Evolutionary conservation across 2,329 filamentous ascomycete species (phyloP), one percentile per base, ranked within the genome.

Genomic region (Arthrobotrys iridis): DNA sequence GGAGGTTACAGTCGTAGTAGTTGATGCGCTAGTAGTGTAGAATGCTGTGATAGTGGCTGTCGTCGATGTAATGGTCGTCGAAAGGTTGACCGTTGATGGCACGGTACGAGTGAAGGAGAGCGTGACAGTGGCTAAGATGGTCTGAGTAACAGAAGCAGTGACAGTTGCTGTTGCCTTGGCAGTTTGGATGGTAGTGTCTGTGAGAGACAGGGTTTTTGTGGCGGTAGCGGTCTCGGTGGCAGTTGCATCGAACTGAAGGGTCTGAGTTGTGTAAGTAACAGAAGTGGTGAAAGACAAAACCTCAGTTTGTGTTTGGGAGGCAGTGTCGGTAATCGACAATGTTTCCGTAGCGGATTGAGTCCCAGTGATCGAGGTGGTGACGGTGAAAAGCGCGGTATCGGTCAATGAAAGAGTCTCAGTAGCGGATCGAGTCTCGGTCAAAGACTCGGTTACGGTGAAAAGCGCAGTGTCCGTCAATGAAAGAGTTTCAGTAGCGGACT

Each of bases 101-200:
- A 68, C 52, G 18, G 64, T 68, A 6, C 15, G 24, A 48, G 64
- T 68, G 41, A 28, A 48, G 3, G 64, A 59, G 7, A 68, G 64
- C 1, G 64, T 68, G 1, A 18, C 15, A 1, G 64, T 68, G 5
- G 28, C 28, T 35, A 68, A 41, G 15, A 68, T 13, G 20, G 64
- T 68, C 20, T 59, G 26, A 3, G 64, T 68, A 3, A 41, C 5
- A 1, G 64, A 68, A 26, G 50, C 41, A 3, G 64, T 68, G 2
- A 68, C 64, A 1, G 64, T 68, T 2, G 48, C 33, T 1, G 64
- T 68, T 18, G 64, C 64, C 20, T 50, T 50, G 11, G n/a, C 40
- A 6, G 33, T 68, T 5, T 26, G 0, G 22, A 57, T 28, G 4
- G 52, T 35, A 15, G 52, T 68, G 5, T 13, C 15, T 8, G 63